Percentiles rank a stretch among this genome's conserved stretches.
phyloP scores from a whole-genome alignment of 2,329 filamentous ascomycete genomes.

The Dactylonectria macrodidyma region DNA sequence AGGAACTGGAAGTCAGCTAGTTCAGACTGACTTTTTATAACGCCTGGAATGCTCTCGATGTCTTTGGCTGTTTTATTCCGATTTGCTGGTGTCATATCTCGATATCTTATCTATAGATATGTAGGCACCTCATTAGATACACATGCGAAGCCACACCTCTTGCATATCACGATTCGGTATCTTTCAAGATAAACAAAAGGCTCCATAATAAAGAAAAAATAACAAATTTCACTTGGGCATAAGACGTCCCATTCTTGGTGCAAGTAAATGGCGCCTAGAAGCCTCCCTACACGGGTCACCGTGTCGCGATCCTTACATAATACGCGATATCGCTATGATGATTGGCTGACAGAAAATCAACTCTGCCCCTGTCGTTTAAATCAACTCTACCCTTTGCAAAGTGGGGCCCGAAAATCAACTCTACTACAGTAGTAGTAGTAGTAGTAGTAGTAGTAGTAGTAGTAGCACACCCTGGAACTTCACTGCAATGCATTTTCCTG shows the following conservation, averaged over 20 bases:
- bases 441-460: no score
- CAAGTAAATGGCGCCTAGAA: neutral
- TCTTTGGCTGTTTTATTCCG: neutral
- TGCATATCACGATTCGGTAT: slow-evolving; percentile 9
- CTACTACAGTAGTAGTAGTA: slow-evolving; percentile 8
- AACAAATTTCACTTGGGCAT: neutral
- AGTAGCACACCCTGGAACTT: neutral
- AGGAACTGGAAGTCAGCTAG: neutral
- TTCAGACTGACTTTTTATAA: neutral
- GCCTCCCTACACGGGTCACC: slow-evolving; percentile 1
- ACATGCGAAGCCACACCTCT: slow-evolving; percentile 7
- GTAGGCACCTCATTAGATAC: slow-evolving; percentile 5
- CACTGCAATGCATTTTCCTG: no score
- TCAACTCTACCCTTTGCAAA: slow-evolving; percentile 21
- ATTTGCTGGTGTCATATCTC: neutral
- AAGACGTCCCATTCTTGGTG: neutral
- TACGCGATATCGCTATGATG: neutral
- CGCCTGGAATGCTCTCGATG: neutral
- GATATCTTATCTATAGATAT: slow-evolving; percentile 5
- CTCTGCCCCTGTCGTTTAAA: slow-evolving; percentile 18
- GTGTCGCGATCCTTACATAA: slow-evolving; percentile 2
- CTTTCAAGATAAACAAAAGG: neutral
- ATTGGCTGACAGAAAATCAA: slow-evolving; percentile 10
- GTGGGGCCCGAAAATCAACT: slow-evolving; percentile 17
- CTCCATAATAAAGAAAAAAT: neutral